These are phyloP conservation scores for Cryptosporidium sp. DNA, from an alignment of 169 alveolate genomes.

Conservation along the genomic window DNA sequence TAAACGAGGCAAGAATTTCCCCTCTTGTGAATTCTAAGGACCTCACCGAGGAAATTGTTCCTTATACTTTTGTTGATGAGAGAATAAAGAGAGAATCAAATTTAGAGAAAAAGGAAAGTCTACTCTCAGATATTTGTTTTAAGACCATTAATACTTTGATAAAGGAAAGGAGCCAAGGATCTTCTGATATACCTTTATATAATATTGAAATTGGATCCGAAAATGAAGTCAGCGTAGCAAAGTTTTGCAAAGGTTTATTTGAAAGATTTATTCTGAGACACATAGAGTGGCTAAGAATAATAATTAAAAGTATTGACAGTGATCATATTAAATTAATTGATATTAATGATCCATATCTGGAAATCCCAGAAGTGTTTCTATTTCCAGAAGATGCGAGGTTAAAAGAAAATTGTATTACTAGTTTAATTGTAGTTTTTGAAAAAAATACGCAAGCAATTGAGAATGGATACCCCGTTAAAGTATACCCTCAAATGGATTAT, in stretches of 20 bases:
- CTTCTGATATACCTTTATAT: slow-evolving; percentile 28
- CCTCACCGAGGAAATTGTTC: slow-evolving; percentile 16
- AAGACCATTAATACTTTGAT: slow-evolving; percentile 7
- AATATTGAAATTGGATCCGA: slow-evolving; percentile 61
- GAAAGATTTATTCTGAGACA: slow-evolving; percentile 56
- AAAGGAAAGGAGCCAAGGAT: slow-evolving; percentile 23
- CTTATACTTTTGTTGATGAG: slow-evolving; percentile 29
- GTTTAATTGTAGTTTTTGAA: slow-evolving; percentile 35
- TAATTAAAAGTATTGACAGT: slow-evolving; percentile 21
- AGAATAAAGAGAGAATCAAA: not conserved
- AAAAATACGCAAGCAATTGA: slow-evolving; percentile 49
- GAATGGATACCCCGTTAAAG: slow-evolving; percentile 57
- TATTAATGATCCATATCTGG: slow-evolving; percentile 41
- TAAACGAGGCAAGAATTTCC: slow-evolving; percentile 62
- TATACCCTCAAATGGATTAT: slow-evolving; percentile 55
- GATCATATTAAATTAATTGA: slow-evolving; percentile 29
- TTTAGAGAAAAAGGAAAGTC: slow-evolving; percentile 23
- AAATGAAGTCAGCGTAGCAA: slow-evolving; percentile 33
- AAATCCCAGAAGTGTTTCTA: slow-evolving; percentile 54
- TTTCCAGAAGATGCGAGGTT: slow-evolving; percentile 68
- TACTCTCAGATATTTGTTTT: slow-evolving; percentile 45
- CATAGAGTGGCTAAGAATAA: slow-evolving; percentile 47
- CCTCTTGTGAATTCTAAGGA: slow-evolving; percentile 53
- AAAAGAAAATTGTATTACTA: slow-evolving; percentile 47
- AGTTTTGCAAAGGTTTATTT: slow-evolving; percentile 49